Evolutionary conservation across 768 basidiomycete genomes (phyloP).

Genomic region (Boletus subcaerulescens): DNA sequence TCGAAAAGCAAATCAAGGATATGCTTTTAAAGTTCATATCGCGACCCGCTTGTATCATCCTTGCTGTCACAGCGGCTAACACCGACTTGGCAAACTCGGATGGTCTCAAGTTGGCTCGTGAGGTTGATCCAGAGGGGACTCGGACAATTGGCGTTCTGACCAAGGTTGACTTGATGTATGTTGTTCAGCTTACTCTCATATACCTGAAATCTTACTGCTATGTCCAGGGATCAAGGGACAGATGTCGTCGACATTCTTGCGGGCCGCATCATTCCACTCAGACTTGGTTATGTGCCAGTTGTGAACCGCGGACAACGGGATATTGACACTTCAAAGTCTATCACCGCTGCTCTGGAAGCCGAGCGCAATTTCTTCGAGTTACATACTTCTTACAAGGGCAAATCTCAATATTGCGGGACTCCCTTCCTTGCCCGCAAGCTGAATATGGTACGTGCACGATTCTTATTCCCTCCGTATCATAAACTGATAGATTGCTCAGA

Average conservation of each 20-base stretch:
- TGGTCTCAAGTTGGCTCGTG: conserved; percentile 91
- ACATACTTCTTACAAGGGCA: conserved; percentile 89
- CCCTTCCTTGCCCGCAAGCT: conserved; percentile 94
- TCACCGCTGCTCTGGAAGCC: conserved; percentile 78
- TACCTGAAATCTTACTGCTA: conserved; percentile 4
- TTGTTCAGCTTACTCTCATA: conserved; percentile 15
- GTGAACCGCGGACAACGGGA: conserved; percentile 98
- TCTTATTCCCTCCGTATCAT: background rate
- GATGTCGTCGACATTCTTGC: conserved; percentile 99
- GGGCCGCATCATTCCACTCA: conserved; percentile 92
- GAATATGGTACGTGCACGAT: conserved; percentile 66
- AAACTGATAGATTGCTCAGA: conserved; percentile 43
- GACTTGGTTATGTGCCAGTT: conserved; percentile 96
- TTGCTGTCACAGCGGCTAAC: conserved; percentile 95
- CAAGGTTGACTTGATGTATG: conserved; percentile 96
- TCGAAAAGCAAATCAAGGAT: conserved; percentile 95
- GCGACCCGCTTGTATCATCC: conserved; percentile 92
- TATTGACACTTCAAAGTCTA: conserved; percentile 87
- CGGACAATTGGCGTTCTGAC: conserved; percentile 98
- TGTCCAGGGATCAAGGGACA: conserved; percentile 86
- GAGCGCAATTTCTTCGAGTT: conserved; percentile 95
- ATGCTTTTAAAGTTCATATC: conserved; percentile 96
- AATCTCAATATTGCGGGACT: conserved; percentile 95
- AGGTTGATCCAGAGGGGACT: conserved; percentile 95
- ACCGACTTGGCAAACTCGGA: conserved; percentile 98